phyloP scores from a whole-genome alignment of 2,329 filamentous ascomycete species.

The Penicillium sp. region DNA sequence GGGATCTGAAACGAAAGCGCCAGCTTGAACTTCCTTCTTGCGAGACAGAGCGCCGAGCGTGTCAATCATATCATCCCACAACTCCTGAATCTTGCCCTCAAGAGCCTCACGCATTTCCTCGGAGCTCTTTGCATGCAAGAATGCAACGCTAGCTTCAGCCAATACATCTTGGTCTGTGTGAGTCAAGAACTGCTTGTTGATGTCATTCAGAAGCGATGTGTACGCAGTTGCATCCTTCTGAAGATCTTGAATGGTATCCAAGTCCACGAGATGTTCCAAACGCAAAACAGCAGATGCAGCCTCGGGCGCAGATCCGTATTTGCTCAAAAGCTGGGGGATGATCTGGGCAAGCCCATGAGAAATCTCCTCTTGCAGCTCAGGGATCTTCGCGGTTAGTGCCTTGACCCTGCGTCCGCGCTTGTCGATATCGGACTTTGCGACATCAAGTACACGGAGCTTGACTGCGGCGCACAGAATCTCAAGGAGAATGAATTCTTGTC shows the following conservation, averaged over 20 bases:
- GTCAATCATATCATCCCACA: slow-evolving; percentile 84
- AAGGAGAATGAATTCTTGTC: slow-evolving; percentile 81
- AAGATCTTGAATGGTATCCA: slow-evolving; percentile 84
- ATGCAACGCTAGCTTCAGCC: slow-evolving; percentile 76
- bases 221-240: slow-evolving; percentile 83
- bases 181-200: slow-evolving; percentile 90
- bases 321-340: slow-evolving; percentile 85
- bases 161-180: slow-evolving; percentile 86
- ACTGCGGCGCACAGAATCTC: slow-evolving; percentile 85
- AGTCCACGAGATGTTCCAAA: slow-evolving; percentile 80
- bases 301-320: slow-evolving; percentile 86
- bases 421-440: slow-evolving; percentile 62
- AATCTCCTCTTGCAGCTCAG: slow-evolving; percentile 74
- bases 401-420: slow-evolving; percentile 60
- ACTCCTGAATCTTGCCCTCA: slow-evolving; percentile 72
- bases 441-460: slow-evolving; percentile 68
- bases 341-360: slow-evolving; percentile 74
- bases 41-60: slow-evolving; percentile 71
- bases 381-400: slow-evolving; percentile 61
- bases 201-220: slow-evolving; percentile 79
- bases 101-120: slow-evolving; percentile 87
- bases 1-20: slow-evolving; percentile 67
- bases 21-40: slow-evolving; percentile 69
- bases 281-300: slow-evolving; percentile 84
- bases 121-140: slow-evolving; percentile 81